A percentile compares a stretch with the other conserved stretches of the same genome.
These are phyloP conservation scores for Acacia crassicarpa DNA, from an alignment of 306 rosid species.

Conservation along the genomic window DNA sequence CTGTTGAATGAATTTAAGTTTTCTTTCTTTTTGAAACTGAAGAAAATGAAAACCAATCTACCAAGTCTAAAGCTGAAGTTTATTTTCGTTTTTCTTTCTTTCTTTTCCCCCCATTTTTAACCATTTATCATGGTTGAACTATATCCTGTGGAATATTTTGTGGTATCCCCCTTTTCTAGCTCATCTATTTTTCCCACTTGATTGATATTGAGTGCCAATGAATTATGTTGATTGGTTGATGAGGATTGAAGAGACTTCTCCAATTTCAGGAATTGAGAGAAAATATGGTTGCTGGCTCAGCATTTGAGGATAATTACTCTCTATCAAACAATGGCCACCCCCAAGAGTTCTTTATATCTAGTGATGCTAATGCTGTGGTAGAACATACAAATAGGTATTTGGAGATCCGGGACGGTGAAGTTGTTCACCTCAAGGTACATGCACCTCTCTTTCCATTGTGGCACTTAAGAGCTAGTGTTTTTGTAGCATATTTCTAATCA, in stretches of 20 bases:
- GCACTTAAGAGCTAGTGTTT: constrained; percentile 3
- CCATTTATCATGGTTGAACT: background rate
- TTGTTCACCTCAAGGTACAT: constrained; percentile 90
- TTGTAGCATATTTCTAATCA: constrained; percentile 12
- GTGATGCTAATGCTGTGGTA: constrained; percentile 95
- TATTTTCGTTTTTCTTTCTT: background rate
- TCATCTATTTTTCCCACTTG: constrained; percentile 7
- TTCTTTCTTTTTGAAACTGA: background rate
- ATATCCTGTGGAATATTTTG: background rate
- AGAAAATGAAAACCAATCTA: background rate
- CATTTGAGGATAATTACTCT: constrained; percentile 78
- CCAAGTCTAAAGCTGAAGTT: background rate
- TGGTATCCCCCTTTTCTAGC: background rate
- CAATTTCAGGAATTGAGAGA: constrained; percentile 71
- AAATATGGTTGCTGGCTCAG: constrained; percentile 56
- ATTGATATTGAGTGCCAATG: constrained; percentile 23
- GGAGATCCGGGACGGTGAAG: constrained; percentile 97
- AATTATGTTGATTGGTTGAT: constrained; percentile 28
- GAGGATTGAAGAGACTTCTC: constrained; percentile 25
- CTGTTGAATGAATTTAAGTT: background rate
- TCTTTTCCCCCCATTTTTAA: background rate
- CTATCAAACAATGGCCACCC: constrained; percentile 77
- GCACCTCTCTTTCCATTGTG: constrained; percentile 7
- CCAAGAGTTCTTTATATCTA: constrained; percentile 88
- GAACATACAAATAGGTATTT: constrained; percentile 94